phyloP scores from a whole-genome alignment of 2,329 filamentous ascomycete species.

The Fusarium sp. region DNA sequence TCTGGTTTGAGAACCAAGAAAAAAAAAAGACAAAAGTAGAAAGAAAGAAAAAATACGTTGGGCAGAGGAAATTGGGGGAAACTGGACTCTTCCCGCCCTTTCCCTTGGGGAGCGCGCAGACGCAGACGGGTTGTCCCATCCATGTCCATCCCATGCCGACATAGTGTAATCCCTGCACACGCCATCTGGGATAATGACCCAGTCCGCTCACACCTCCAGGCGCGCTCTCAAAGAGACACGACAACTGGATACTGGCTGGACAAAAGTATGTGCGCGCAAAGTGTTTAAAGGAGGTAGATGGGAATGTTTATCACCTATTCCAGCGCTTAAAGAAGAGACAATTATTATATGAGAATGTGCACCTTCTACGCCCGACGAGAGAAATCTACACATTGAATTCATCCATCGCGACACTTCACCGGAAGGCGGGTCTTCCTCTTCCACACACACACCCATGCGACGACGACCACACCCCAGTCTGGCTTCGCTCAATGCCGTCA shows the following conservation, averaged over 20 bases:
- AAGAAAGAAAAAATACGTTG: not conserved
- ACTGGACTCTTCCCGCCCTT: conserved; percentile 3
- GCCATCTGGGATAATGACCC: conserved; percentile 19
- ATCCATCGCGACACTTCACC: not conserved
- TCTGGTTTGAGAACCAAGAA: not conserved
- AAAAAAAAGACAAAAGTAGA: not conserved
- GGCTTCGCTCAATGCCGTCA: conserved; percentile 34
- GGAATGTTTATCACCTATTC: not conserved
- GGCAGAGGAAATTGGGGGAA: not conserved
- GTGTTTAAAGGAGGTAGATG: not conserved
- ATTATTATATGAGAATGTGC: not conserved
- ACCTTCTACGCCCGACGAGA: not conserved
- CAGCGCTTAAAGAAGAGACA: not conserved
- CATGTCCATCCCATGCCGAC: conserved; percentile 7
- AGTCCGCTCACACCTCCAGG: conserved; percentile 34
- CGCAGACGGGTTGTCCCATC: conserved; percentile 13
- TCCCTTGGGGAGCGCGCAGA: conserved; percentile 17
- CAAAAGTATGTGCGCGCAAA: not conserved
- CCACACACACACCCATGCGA: not conserved
- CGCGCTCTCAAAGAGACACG: not conserved
- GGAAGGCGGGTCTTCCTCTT: not conserved
- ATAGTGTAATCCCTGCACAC: conserved; percentile 18
- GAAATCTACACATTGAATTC: not conserved
- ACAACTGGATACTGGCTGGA: not conserved
- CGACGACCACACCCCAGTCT: not conserved